Conservation (phyloP, 306 rosid genomes). For the Lotus japonicus region DNA sequence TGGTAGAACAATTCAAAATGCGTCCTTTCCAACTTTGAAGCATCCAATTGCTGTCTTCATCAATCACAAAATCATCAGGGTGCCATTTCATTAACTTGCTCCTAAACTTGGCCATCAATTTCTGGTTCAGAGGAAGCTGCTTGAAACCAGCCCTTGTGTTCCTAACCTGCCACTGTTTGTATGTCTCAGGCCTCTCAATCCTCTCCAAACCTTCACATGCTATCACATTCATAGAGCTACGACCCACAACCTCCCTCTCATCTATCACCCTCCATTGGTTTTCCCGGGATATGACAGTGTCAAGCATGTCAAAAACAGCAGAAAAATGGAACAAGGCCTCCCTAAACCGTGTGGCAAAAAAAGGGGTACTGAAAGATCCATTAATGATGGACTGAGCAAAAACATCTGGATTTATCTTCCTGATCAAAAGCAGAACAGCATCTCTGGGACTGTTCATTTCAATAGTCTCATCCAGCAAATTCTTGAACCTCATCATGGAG, state of each 20-base stretch:
- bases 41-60: conserved; percentile 63
- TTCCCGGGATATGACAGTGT: conserved; percentile 47
- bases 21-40: conserved; percentile 89
- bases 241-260: conserved; percentile 59
- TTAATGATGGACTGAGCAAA: conserved; percentile 64
- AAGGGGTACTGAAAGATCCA: conserved; percentile 71
- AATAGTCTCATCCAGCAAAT: conserved; percentile 56
- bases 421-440: conserved; percentile 51
- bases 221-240: conserved; percentile 62
- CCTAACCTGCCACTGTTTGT: conserved; percentile 78
- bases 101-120: conserved; percentile 15
- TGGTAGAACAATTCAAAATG: conserved; percentile 44
- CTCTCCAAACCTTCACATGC: conserved; percentile 79
- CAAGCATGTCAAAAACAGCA: conserved; percentile 67
- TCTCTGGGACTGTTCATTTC: conserved; percentile 55
- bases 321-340: conserved; percentile 78
- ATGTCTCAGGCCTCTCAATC: conserved; percentile 81
- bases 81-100: too few species aligned
- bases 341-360: conserved; percentile 61
- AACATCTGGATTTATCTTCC: conserved; percentile 58
- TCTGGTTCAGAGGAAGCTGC: conserved; percentile 49
- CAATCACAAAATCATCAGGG: conserved; percentile 35
- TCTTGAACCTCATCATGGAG: conserved; percentile 54
- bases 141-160: conserved; percentile 68
- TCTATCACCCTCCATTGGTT: conserved; percentile 45